Conservation (phyloP, 2,329 filamentous ascomycete species). For the Knoxdaviesia proteae region DNA sequence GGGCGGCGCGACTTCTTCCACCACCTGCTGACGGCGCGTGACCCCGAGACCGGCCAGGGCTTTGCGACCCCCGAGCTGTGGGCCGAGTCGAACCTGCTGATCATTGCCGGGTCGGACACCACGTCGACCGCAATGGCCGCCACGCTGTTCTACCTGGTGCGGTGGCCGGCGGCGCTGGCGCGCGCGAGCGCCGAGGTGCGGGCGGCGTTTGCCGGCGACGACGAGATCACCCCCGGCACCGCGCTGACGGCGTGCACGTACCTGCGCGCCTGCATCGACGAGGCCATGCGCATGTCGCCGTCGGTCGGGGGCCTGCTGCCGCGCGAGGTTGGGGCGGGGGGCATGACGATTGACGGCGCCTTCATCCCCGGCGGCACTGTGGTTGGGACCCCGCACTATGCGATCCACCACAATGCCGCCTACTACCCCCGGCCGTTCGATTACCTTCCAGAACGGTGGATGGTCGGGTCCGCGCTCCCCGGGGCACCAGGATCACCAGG, state of each 20-base stretch:
- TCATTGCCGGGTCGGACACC: constrained; percentile 53
- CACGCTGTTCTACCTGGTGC: constrained; percentile 40
- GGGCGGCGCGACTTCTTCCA: constrained; percentile 54
- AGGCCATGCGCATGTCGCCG: constrained; percentile 42
- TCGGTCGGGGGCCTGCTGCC: constrained; percentile 39
- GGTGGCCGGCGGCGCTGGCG: constrained; percentile 24
- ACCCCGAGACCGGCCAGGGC: constrained; percentile 48
- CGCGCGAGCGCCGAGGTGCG: constrained; percentile 31
- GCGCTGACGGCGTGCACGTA: constrained; percentile 30
- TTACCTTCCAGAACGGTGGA: constrained; percentile 46
- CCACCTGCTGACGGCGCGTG: constrained; percentile 49
- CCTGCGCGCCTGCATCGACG: constrained; percentile 42
- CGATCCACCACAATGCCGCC: constrained; percentile 42
- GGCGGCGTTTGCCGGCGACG: constrained; percentile 24
- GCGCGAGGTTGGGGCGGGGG: constrained; percentile 35
- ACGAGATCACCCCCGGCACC: constrained; percentile 33
- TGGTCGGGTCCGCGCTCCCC: constrained; percentile 23
- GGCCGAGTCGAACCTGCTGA: constrained; percentile 51
- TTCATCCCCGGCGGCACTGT: constrained; percentile 36
- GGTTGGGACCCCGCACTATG: constrained; percentile 44
- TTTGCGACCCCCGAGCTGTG: constrained; percentile 47
- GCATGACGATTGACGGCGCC: constrained; percentile 31
- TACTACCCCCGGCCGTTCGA: constrained; percentile 40
- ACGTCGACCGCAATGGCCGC: constrained; percentile 47
- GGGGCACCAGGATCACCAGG: too few species aligned